Evolutionary conservation across 2,329 filamentous ascomycete species (phyloP).

Genomic region (Exutisphaerella laricina): DNA sequence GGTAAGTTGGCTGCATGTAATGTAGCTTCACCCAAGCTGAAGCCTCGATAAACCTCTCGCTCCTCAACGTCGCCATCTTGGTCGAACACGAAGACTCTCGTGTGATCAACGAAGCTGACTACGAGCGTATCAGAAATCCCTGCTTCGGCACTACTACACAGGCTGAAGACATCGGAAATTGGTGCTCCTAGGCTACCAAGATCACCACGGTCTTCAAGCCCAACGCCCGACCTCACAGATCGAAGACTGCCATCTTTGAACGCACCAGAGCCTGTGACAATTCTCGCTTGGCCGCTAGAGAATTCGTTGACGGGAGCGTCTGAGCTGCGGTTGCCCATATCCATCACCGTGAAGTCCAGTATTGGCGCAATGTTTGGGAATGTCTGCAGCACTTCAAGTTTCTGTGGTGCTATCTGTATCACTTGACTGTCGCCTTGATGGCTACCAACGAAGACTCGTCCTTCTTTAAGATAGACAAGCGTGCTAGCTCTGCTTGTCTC

Average conservation of each 20-base stretch:
- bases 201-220: slow-evolving; percentile 62
- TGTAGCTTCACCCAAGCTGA: slow-evolving; percentile 65
- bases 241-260: slow-evolving; percentile 83
- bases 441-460: slow-evolving; percentile 78
- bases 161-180: slow-evolving; percentile 40
- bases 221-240: slow-evolving; percentile 89
- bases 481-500: slow-evolving; percentile 69
- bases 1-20: slow-evolving; percentile 61
- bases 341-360: slow-evolving; percentile 91
- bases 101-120: slow-evolving; percentile 77
- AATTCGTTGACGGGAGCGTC: slow-evolving; percentile 81
- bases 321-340: slow-evolving; percentile 79
- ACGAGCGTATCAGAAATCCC: slow-evolving; percentile 64
- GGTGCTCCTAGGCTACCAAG: slow-evolving; percentile 62
- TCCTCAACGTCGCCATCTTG: slow-evolving; percentile 76
- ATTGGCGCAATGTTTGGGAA: slow-evolving; percentile 84
- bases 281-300: slow-evolving; percentile 86
- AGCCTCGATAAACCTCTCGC: slow-evolving; percentile 65
- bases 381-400: slow-evolving; percentile 65
- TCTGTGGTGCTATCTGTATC: slow-evolving; percentile 54
- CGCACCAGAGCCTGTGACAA: slow-evolving; percentile 88
- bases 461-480: slow-evolving; percentile 69
- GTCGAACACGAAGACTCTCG: slow-evolving; percentile 74
- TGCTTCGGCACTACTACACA: slow-evolving; percentile 68
- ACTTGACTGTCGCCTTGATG: slow-evolving; percentile 91